Base-by-base conservation (phyloP, 2,329 filamentous ascomycete species). In the Colletotrichum cereale region DNA sequence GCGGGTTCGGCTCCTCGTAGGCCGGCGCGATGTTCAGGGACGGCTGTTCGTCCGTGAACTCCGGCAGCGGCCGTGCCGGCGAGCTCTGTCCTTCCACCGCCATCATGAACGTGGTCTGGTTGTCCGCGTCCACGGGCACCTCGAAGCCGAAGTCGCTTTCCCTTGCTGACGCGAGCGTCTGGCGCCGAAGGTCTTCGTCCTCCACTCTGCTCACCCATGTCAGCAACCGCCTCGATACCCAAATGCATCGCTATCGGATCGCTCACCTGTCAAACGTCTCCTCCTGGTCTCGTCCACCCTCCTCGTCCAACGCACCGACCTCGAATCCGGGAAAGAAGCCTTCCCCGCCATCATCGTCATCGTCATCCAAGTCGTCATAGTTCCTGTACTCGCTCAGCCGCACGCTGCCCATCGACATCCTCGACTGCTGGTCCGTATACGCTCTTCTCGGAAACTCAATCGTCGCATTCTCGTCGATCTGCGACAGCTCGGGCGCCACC, bases 361-460 rank as follows among this genome's bases (percentile, higher is more conserved):
- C 83, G 1, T 82, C 83, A 1, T 82, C 83, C 5, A 77, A 76
- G 24, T 84, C 78, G 34, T 78, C 72, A 8, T 75, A 74, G 29
- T 80, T 78, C 64, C 84, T 85, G 53, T 82, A 85, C 76, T 90
- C 89, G 75, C 88, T 91, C 77, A 86, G 82, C 31, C 86, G 82
- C 64, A 84, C 79, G 71, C 85, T 89, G 0, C 85, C 87, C 73
- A 90, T 79, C 14, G 87, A 88, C 38, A 86, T 75, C 38, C 87
- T 80, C 4, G 82, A 81, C 0, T 83, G 82, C 57, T 83, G 80
- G 69, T 89, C 86, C 63, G 80, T 86, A 47, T 81, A 76, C 21
- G 84, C 86, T 60, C 90, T 82, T 36, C 90, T 83, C 10, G 89
- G 86, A 60, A 90, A 76, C 79, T 92, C 90, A 36, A 92, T 84